A percentile compares a stretch with the other conserved stretches of the same genome.
Evolutionary conservation across 352 stramenopile genomes (phyloP).

Genomic region (Blastocystis sp.): DNA sequence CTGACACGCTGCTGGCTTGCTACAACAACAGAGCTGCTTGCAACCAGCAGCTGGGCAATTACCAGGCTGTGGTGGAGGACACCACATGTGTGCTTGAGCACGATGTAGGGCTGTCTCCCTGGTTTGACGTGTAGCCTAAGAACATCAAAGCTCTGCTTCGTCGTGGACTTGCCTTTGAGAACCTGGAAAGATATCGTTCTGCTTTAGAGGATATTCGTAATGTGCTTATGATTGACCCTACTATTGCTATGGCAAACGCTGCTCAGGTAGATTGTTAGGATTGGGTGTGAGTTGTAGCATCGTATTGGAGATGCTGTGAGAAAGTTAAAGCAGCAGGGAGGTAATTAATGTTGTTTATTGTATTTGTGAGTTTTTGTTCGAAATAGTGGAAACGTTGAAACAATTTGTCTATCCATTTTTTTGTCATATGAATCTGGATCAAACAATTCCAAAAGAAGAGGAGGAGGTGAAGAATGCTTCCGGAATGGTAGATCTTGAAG

Average conservation of each 20-base stretch:
- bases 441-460: not conserved
- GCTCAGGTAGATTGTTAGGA: not conserved
- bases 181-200: constrained; percentile 70
- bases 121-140: constrained; percentile 66
- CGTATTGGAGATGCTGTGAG: constrained; percentile 79
- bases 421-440: constrained; percentile 21
- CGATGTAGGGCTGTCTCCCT: constrained; percentile 65
- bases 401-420: not conserved
- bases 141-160: constrained; percentile 83
- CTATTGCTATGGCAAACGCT: constrained; percentile 72
- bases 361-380: not conserved
- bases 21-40: constrained; percentile 83
- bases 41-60: constrained; percentile 83
- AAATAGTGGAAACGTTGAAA: not conserved
- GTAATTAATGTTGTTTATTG: not conserved
- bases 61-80: constrained; percentile 77
- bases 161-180: constrained; percentile 78
- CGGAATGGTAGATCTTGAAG: not conserved
- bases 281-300: constrained; percentile 73
- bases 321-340: constrained; percentile 72
- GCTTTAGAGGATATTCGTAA: constrained; percentile 78
- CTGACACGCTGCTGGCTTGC: constrained; percentile 74
- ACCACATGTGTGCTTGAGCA: constrained; percentile 79
- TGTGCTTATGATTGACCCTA: constrained; percentile 78
- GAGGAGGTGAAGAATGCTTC: not conserved